Conservation (phyloP, 768 basidiomycete species). For the Candolleomyces aberdarensis region DNA sequence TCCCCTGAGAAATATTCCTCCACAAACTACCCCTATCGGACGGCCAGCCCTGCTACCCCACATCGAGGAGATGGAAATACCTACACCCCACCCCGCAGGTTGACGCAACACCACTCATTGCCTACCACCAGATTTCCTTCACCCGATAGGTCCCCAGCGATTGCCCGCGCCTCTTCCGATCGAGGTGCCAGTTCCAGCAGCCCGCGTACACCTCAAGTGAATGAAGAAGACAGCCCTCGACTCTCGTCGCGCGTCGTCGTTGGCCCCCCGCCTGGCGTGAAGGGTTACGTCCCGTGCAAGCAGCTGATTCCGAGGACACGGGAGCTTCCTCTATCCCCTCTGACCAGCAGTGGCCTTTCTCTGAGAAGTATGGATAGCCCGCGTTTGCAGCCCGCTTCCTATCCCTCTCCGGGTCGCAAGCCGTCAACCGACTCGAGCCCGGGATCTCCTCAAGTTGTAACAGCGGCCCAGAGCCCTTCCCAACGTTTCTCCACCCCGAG, state of each 20-base stretch:
- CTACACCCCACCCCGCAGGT: background rate
- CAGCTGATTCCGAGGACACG: background rate
- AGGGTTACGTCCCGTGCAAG: background rate
- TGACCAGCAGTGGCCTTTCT: background rate
- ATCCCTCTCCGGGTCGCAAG: background rate
- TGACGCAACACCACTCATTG: slow-evolving; percentile 3
- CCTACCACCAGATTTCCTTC: slow-evolving; percentile 1
- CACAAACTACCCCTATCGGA: background rate
- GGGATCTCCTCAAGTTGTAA: background rate
- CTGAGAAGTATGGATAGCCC: background rate
- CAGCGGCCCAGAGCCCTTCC: background rate
- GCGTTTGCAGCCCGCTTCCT: background rate
- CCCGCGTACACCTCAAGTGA: background rate
- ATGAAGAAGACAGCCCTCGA: too few relatives aligned
- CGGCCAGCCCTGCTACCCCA: background rate
- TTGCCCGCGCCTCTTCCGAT: slow-evolving; percentile 6
- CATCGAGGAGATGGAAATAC: background rate
- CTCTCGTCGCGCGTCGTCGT: background rate
- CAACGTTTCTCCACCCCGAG: too few relatives aligned
- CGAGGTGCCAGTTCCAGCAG: too few relatives aligned
- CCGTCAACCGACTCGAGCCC: background rate
- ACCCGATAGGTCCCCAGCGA: background rate
- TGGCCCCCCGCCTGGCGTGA: background rate
- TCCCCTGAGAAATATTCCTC: background rate
- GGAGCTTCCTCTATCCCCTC: background rate